phyloP scores from a whole-genome alignment of 2,329 filamentous ascomycete species.

The Phialophora verrucosa region DNA sequence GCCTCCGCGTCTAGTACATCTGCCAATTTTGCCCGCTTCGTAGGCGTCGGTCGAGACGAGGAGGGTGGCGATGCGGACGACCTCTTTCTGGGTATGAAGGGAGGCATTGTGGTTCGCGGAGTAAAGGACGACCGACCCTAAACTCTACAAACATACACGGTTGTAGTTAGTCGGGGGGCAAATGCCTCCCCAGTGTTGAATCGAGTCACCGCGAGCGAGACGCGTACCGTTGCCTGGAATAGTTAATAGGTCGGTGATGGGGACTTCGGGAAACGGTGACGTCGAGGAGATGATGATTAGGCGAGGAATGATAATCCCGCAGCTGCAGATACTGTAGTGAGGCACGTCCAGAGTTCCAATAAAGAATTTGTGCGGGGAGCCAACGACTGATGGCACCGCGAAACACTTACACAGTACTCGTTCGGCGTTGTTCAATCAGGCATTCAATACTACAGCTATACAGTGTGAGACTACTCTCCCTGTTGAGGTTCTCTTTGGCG shows the following conservation, averaged over 20 bases:
- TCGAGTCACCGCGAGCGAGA: constrained; percentile 12
- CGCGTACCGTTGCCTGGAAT: constrained; percentile 4
- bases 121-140: constrained; percentile 3
- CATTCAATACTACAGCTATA: too few species aligned
- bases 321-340: background rate
- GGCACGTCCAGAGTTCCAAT: background rate
- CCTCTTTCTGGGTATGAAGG: constrained; percentile 54
- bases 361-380: constrained; percentile 11
- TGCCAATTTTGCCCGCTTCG: constrained; percentile 39
- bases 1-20: constrained; percentile 34
- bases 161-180: background rate
- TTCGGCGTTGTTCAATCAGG: background rate
- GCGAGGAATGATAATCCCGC: constrained; percentile 13
- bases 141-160: constrained; percentile 1
- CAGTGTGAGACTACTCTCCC: too few species aligned
- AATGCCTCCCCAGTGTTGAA: background rate
- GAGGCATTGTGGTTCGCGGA: constrained; percentile 47
- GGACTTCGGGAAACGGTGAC: constrained; percentile 25
- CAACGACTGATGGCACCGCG: background rate
- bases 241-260: background rate
- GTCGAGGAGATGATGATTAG: constrained; percentile 19
- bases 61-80: constrained; percentile 42
- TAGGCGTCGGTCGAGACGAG: constrained; percentile 37
- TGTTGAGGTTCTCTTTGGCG: background rate
- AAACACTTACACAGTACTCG: background rate